phyloP scores from a whole-genome alignment of 108 stramenopile species.

The Cyclotella sp. region DNA sequence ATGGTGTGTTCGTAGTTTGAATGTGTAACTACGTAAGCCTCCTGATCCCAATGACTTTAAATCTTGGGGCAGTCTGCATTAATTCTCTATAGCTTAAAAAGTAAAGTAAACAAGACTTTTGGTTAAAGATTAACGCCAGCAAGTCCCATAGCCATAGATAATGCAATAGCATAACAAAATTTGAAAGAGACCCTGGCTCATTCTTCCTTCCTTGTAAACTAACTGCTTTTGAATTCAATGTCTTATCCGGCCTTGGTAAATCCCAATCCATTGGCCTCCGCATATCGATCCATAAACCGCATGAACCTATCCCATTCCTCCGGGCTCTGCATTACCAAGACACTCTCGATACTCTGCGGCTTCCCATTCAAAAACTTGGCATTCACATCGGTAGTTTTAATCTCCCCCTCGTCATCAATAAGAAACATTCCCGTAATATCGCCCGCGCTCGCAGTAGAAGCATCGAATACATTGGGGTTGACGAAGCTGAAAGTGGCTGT shows the following conservation, averaged over 20 bases:
- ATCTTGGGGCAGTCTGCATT: no score
- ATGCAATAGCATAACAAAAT: background rate
- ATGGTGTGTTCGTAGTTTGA: no score
- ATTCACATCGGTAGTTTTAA: slow-evolving; percentile 72
- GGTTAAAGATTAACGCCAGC: background rate
- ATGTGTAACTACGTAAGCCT: no score
- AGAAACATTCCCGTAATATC: slow-evolving; percentile 82
- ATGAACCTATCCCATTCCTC: slow-evolving; percentile 88
- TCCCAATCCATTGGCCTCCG: slow-evolving; percentile 74
- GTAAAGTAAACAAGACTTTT: no score
- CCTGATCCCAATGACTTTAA: no score
- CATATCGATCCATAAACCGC: slow-evolving; percentile 88
- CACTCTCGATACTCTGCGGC: slow-evolving; percentile 75
- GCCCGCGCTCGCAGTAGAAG: slow-evolving; percentile 61
- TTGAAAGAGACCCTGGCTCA: background rate
- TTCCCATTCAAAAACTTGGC: slow-evolving; percentile 82
- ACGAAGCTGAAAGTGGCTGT: slow-evolving; percentile 73
- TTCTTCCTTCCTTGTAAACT: background rate
- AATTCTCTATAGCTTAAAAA: no score
- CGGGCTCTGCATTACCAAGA: slow-evolving; percentile 73
- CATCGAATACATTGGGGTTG: slow-evolving; percentile 86
- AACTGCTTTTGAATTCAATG: background rate
- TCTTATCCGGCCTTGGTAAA: slow-evolving; percentile 59
- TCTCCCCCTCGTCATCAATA: slow-evolving; percentile 72
- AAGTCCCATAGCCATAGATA: background rate